Evolutionary conservation across 2,329 filamentous ascomycete species (phyloP).

Genomic region (Monilinia fructigena): DNA sequence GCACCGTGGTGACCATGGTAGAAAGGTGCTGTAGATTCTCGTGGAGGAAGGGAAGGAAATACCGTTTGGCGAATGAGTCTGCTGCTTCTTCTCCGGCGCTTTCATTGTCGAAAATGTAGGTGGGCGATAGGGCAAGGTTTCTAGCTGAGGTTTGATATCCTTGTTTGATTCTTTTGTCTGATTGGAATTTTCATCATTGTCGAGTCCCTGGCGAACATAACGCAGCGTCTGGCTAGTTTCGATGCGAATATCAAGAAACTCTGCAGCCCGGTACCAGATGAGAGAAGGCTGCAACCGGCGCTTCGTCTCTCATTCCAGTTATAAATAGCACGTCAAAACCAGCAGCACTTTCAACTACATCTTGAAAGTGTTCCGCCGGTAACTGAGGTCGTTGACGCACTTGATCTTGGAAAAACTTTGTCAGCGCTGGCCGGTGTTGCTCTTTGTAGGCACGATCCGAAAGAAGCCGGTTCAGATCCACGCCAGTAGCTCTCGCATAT

Average conservation of each 20-base stretch:
- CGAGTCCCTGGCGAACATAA: constrained; percentile 40
- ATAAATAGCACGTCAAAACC: constrained; percentile 57
- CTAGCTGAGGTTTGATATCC: constrained; percentile 32
- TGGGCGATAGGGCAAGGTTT: constrained; percentile 42
- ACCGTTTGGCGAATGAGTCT: constrained; percentile 46
- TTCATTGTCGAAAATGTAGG: constrained; percentile 54
- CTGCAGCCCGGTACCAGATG: constrained; percentile 53
- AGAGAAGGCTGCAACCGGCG: constrained; percentile 54
- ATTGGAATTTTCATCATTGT: constrained; percentile 25
- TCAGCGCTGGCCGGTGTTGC: constrained; percentile 53
- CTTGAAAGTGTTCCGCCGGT: constrained; percentile 46
- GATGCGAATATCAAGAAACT: constrained; percentile 55
- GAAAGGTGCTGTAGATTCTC: constrained; percentile 48
- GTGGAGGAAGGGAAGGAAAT: constrained; percentile 45
- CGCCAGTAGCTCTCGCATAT: constrained; percentile 52
- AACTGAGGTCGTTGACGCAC: constrained; percentile 46
- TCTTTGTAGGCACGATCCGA: constrained; percentile 61
- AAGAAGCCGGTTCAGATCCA: constrained; percentile 50
- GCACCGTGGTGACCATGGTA: constrained; percentile 50
- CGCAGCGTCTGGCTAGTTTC: constrained; percentile 44
- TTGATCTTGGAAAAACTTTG: constrained; percentile 51
- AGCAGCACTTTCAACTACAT: constrained; percentile 44
- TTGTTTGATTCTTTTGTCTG: constrained; percentile 24
- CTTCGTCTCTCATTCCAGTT: constrained; percentile 53
- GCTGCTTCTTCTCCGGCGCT: constrained; percentile 42